Conservation (phyloP, 2,329 filamentous ascomycete species). For the Corinectria fuckeliana region DNA sequence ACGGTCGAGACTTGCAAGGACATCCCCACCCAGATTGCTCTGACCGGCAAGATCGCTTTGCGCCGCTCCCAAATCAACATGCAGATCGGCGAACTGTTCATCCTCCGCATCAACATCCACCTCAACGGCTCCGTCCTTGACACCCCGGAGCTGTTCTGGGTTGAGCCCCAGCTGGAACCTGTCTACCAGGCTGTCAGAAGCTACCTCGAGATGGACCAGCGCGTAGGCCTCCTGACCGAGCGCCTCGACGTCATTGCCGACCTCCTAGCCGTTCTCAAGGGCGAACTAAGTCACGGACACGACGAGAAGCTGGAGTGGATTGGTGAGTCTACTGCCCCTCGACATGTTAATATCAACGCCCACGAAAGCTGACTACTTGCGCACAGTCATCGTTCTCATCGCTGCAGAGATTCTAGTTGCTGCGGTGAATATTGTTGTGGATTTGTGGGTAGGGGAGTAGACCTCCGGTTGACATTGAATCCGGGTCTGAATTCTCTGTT, state of each 20-base stretch:
- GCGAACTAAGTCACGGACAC: constrained; percentile 92
- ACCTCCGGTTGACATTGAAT: too few relatives aligned
- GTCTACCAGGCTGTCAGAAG: constrained; percentile 94
- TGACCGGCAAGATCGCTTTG: constrained; percentile 90
- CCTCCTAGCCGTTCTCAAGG: constrained; percentile 89
- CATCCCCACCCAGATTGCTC: constrained; percentile 89
- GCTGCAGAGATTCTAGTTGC: constrained; percentile 94
- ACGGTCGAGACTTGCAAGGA: constrained; percentile 94
- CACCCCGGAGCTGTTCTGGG: constrained; percentile 97
- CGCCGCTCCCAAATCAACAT: constrained; percentile 94
- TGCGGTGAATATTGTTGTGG: constrained; percentile 92
- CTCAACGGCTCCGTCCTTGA: constrained; percentile 96
- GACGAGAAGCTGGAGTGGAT: constrained; percentile 91
- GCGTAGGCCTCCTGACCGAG: constrained; percentile 87
- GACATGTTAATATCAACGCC: background rate
- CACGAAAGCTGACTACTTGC: constrained; percentile 20
- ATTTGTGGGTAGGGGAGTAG: constrained; percentile 70
- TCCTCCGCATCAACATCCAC: constrained; percentile 96
- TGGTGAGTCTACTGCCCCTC: constrained; percentile 65
- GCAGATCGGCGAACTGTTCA: constrained; percentile 98
- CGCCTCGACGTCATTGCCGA: constrained; percentile 88
- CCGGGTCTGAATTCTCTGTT: too few relatives aligned
- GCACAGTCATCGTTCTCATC: constrained; percentile 87
- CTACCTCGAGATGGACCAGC: constrained; percentile 98
- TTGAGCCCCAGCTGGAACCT: constrained; percentile 94